Base-by-base conservation (phyloP, 2,329 filamentous ascomycete species). In the Anthostomella pinea region DNA sequence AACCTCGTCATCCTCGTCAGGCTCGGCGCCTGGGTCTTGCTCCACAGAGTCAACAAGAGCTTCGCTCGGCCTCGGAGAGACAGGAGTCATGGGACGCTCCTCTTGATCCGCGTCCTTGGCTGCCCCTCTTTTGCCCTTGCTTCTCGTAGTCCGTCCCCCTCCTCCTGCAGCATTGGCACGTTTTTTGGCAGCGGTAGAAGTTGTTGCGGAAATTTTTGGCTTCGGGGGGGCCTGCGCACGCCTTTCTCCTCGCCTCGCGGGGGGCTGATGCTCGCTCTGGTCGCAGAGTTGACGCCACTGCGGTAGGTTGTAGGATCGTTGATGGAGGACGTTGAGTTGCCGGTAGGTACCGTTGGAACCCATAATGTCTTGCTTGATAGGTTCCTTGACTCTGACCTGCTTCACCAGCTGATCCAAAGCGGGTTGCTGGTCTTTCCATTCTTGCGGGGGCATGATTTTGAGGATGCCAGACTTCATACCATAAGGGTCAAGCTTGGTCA, bases 401-500 rank as follows among this genome's bases (percentile, higher is more conserved):
- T 96, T 97, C 48, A 98, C 78, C 33, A 88, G 75, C 54, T 96
- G 85, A 57, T 93, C 82, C 45, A 96, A 78, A 23, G 77, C 71
- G 11, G 87, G 86, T 23, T 93, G 81, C 17, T 80, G 73, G 47
- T 90, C 79, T 64, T 79, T 93, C 93, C 93, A 98, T 77, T 97
- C 90, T 55, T 84, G 69, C 1, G 93, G 93, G 18, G 93, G 90
- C 35, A 97, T 84, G 40, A 98, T 85, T 67, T 98, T 97, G 58
- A 97, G 81, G 53, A 98, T 96, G 22, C 93, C 93, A 15, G 89
- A 93, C 65, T 88, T 87, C 93, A 98, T 98, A 54, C 93, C 93
- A 62, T 95, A 95, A 48, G 81, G 79, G 63, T 98, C 87, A 45
- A 98, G 80, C 64, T 87, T 90, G 58, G 82, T 79, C 73, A 83